These are phyloP conservation scores for Dichotomopilus funicola DNA, from an alignment of 2,329 filamentous ascomycete genomes.

Conservation along the genomic window DNA sequence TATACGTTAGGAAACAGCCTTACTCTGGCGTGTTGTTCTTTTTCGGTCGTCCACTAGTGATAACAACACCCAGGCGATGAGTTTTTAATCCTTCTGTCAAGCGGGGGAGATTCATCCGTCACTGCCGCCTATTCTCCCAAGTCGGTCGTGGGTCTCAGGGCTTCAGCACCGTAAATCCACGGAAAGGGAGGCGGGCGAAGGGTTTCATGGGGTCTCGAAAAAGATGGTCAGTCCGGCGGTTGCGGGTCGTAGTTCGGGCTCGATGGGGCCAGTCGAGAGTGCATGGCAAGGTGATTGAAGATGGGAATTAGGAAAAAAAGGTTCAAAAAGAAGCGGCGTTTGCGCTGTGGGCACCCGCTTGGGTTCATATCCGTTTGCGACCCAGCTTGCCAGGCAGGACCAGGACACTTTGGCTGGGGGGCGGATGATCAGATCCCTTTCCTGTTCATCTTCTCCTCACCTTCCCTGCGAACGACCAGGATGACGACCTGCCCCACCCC, in stretches of 20 bases:
- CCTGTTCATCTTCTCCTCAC: background rate
- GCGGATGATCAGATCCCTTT: constrained; percentile 5
- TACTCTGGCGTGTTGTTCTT: too few species aligned
- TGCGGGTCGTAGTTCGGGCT: background rate
- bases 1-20: too few species aligned
- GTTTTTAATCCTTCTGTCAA: too few species aligned
- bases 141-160: background rate
- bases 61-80: too few species aligned
- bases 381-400: background rate
- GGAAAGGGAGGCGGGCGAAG: background rate
- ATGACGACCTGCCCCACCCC: constrained; percentile 1
- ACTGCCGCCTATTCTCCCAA: background rate
- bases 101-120: too few species aligned
- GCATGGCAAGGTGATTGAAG: constrained; percentile 2
- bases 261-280: background rate
- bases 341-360: background rate
- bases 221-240: constrained; percentile 1
- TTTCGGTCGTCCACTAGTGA: too few species aligned
- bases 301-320: background rate
- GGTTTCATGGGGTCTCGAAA: background rate
- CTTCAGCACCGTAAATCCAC: too few species aligned
- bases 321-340: background rate
- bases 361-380: constrained; percentile 6
- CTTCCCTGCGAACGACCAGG: background rate
- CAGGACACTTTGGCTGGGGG: background rate